Conservation (phyloP, 73 alveolate genomes). For the Symbiodinium natans region DNA sequence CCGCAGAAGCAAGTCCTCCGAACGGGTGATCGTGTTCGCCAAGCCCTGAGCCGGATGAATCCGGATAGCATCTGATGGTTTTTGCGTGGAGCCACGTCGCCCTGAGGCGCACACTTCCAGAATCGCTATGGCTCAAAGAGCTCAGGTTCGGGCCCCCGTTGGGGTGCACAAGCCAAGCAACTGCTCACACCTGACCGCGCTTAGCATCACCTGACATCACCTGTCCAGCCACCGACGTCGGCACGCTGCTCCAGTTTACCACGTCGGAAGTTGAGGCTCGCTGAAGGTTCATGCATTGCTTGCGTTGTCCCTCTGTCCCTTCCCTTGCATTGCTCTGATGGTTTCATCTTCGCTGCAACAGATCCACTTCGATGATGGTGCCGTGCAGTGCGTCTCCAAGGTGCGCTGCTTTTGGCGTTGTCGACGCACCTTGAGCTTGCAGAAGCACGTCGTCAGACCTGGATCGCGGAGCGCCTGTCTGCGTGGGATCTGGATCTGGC, state of each 20-base stretch:
- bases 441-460: slow-evolving; percentile 29
- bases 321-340: too few species aligned
- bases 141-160: neutral
- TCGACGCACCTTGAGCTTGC: too few species aligned
- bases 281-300: neutral
- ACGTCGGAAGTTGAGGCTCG: slow-evolving; percentile 83
- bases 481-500: slow-evolving; percentile 89
- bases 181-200: too few species aligned
- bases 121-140: slow-evolving; percentile 79
- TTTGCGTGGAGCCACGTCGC: neutral
- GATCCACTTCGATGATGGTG: slow-evolving; percentile 93
- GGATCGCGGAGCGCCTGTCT: slow-evolving; percentile 77
- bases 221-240: slow-evolving; percentile 90
- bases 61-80: neutral
- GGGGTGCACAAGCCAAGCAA: neutral
- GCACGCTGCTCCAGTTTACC: slow-evolving; percentile 93
- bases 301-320: neutral
- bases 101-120: slow-evolving; percentile 80
- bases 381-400: slow-evolving; percentile 76
- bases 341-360: neutral
- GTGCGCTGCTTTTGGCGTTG: neutral
- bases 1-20: slow-evolving; percentile 89
- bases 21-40: slow-evolving; percentile 81
- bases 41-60: neutral
- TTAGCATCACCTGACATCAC: neutral